These are phyloP conservation scores for Tetrapyrgos nigripes DNA, from an alignment of 1,284 basidiomycete species.

Conservation along the genomic window DNA sequence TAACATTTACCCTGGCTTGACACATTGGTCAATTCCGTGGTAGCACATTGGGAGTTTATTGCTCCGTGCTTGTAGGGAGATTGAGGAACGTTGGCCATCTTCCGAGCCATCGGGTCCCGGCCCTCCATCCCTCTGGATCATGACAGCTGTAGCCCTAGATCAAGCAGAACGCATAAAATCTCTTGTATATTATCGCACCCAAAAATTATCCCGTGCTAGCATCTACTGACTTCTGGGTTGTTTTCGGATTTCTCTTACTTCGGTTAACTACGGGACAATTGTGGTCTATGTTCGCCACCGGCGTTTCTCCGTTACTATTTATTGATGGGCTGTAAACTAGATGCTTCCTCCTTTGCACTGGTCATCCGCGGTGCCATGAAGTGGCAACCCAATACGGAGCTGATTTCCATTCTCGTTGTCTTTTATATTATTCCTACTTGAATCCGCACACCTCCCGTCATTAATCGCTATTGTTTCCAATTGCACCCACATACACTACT, in stretches of 20 bases:
- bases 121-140: neutral
- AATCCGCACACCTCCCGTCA: neutral
- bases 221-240: conserved; percentile 11
- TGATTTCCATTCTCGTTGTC: neutral
- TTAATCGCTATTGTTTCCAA: conserved; percentile 1
- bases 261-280: conserved; percentile 6
- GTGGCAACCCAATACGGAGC: neutral
- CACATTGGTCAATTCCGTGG: neutral
- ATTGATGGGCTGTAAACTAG: neutral
- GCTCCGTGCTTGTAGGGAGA: neutral
- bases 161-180: conserved; percentile 5
- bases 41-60: neutral
- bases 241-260: conserved; percentile 4
- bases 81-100: neutral
- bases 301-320: neutral
- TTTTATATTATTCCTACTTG: neutral
- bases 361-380: neutral
- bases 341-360: neutral
- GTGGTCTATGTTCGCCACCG: conserved; percentile 3
- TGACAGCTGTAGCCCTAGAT: conserved; percentile 16
- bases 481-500: neutral
- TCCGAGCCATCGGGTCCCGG: neutral
- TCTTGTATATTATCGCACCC: neutral
- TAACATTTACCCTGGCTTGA: neutral
- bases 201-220: conserved; percentile 11